phyloP scores from a whole-genome alignment of 352 stramenopile genomes.

The Pythium brassicae region DNA sequence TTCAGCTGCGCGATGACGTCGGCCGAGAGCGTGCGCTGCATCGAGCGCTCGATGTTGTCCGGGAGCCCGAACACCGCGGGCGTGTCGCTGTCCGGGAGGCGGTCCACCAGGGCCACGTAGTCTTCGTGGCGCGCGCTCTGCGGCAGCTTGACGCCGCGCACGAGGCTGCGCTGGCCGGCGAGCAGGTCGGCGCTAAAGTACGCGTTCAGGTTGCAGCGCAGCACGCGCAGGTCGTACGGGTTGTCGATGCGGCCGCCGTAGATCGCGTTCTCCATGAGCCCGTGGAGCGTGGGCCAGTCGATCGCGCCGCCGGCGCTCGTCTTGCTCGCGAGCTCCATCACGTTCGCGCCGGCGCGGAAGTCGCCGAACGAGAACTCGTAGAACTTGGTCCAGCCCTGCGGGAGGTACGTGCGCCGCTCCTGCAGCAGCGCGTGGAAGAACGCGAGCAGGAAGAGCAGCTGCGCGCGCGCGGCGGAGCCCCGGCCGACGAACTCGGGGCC shows the following conservation, averaged over 20 bases:
- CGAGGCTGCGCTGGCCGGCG: conserved; percentile 49
- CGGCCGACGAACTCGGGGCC: conserved; percentile 65
- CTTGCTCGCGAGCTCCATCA: conserved; percentile 81
- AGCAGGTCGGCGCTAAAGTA: conserved; percentile 87
- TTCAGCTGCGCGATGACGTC: conserved; percentile 87
- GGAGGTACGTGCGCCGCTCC: conserved; percentile 90
- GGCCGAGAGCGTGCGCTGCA: conserved; percentile 86
- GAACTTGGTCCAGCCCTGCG: conserved; percentile 95
- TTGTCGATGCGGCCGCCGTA: conserved; percentile 95
- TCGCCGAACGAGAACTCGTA: conserved; percentile 96
- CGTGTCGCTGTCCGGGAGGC: conserved; percentile 62
- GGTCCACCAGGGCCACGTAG: conserved; percentile 67
- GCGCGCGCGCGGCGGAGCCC: conserved; percentile 33
- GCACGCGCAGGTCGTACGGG: conserved; percentile 88
- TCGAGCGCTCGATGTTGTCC: conserved; percentile 93
- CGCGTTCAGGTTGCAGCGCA: conserved; percentile 81
- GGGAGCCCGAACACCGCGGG: conserved; percentile 90
- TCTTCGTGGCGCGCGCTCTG: conserved; percentile 58
- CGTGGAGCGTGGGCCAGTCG: conserved; percentile 91
- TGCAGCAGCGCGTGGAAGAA: conserved; percentile 89
- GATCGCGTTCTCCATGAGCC: conserved; percentile 94
- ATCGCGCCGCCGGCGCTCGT: conserved; percentile 34
- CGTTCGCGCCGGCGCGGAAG: conserved; percentile 88
- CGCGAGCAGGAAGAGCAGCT: conserved; percentile 86
- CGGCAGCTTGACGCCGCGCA: conserved; percentile 70